A percentile compares a stretch with the other conserved stretches of the same genome.
Conservation (phyloP, 805 yeast species). For the Hanseniaspora jakobsenii region DNA sequence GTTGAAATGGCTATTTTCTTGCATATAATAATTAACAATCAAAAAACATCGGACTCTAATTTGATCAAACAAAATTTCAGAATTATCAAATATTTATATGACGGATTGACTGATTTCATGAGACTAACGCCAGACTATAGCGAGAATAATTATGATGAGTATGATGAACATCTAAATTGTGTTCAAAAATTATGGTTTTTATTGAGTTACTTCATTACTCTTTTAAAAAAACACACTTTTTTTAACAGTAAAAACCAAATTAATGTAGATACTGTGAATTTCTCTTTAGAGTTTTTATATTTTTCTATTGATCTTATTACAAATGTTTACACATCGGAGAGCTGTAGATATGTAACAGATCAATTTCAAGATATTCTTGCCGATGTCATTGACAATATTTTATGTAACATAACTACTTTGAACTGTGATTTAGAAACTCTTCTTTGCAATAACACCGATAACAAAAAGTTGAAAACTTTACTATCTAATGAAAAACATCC, state of each 20-base stretch:
- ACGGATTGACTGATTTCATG: constrained; percentile 9
- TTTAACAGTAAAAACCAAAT: neutral
- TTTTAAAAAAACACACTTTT: neutral
- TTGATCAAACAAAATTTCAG: constrained; percentile 8
- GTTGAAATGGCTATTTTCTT: constrained; percentile 1
- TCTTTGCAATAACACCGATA: neutral
- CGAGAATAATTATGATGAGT: no score
- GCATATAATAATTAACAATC: constrained; percentile 1
- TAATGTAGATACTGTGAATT: neutral
- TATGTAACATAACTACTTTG: neutral
- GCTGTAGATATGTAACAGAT: neutral
- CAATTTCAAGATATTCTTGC: neutral
- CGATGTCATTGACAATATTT: neutral
- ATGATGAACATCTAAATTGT: neutral
- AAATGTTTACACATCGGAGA: neutral
- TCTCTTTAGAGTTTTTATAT: constrained; percentile 3
- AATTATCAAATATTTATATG: constrained; percentile 3
- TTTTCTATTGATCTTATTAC: neutral
- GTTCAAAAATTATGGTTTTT: constrained; percentile 6
- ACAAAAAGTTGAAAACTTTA: neutral
- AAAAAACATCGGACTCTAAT: neutral
- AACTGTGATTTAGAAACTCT: neutral
- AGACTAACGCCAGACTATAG: no score
- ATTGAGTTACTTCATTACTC: constrained; percentile 2
- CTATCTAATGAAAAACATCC: neutral